A percentile compares a stretch with the other conserved stretches of the same genome.
Evolutionary conservation across 371 early-diverging fungal species (phyloP).

Genomic region (Mortierella sp.): DNA sequence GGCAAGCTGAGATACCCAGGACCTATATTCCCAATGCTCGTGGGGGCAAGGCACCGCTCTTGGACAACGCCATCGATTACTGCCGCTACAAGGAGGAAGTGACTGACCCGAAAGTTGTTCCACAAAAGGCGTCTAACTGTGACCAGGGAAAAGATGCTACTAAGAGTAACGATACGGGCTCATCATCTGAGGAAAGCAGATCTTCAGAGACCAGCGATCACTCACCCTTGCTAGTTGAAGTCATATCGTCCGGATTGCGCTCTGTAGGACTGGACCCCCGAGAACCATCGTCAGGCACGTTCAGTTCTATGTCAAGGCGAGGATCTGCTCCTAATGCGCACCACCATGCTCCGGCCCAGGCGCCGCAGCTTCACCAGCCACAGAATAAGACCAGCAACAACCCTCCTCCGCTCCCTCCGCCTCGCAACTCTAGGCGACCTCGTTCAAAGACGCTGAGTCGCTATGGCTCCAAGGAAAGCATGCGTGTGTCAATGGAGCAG

Average conservation of each 20-base stretch:
- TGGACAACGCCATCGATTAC: constrained; percentile 14
- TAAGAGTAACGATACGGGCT: neutral
- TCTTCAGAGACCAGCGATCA: constrained; percentile 11
- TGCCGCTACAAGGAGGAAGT: constrained; percentile 26
- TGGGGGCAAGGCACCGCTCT: neutral
- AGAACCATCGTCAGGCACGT: neutral
- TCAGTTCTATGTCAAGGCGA: neutral
- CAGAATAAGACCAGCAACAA: constrained; percentile 7
- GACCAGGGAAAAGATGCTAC: neutral
- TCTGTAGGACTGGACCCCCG: neutral
- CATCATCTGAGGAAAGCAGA: constrained; percentile 1
- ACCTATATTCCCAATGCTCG: neutral
- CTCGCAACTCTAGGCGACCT: constrained; percentile 47
- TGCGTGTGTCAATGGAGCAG: constrained; percentile 1
- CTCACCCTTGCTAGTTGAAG: constrained; percentile 29
- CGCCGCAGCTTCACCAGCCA: constrained; percentile 7
- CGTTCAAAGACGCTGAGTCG: constrained; percentile 41
- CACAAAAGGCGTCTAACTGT: neutral
- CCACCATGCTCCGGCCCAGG: neutral
- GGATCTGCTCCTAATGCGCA: neutral
- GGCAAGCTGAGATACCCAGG: neutral
- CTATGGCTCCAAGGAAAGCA: constrained; percentile 20
- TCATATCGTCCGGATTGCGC: constrained; percentile 34
- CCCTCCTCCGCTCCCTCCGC: constrained; percentile 43
- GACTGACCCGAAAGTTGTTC: neutral